Conservation (phyloP, 2,329 filamentous ascomycete genomes). For the Hypocreales sp. region DNA sequence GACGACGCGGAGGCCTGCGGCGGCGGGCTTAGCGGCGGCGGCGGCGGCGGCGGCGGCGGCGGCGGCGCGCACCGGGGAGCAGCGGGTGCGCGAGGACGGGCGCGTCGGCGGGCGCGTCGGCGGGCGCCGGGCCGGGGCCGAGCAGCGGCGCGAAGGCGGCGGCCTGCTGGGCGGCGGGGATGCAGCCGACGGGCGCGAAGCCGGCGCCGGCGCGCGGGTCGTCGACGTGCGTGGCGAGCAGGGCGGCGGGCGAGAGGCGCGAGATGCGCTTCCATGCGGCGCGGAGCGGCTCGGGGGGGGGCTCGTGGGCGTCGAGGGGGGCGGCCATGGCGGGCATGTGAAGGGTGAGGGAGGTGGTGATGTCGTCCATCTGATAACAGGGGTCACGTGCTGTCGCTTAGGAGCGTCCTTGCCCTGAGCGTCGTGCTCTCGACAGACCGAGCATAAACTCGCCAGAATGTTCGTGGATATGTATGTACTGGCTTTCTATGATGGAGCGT, state of each 20-base stretch:
- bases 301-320: constrained; percentile 59
- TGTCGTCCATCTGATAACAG: background rate
- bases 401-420: no score
- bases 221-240: constrained; percentile 36
- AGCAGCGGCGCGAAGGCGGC: constrained; percentile 27
- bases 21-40: constrained; percentile 35
- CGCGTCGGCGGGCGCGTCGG: constrained; percentile 19
- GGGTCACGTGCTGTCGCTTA: no score
- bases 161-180: constrained; percentile 25
- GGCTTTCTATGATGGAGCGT: no score
- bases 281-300: constrained; percentile 56
- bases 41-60: constrained; percentile 46
- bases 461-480: no score
- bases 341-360: background rate
- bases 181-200: constrained; percentile 28
- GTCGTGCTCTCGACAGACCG: no score
- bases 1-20: constrained; percentile 59
- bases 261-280: constrained; percentile 62
- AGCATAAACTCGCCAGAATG: no score
- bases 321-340: constrained; percentile 13
- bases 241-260: constrained; percentile 35
- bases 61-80: constrained; percentile 42
- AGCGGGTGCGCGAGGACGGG: constrained; percentile 48
- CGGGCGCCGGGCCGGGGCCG: constrained; percentile 15
- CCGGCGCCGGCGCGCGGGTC: constrained; percentile 25